Evolutionary conservation across 805 yeast species (phyloP), one percentile per base, ranked within the genome.

Genomic region (Komagataella kurtzmanii): DNA sequence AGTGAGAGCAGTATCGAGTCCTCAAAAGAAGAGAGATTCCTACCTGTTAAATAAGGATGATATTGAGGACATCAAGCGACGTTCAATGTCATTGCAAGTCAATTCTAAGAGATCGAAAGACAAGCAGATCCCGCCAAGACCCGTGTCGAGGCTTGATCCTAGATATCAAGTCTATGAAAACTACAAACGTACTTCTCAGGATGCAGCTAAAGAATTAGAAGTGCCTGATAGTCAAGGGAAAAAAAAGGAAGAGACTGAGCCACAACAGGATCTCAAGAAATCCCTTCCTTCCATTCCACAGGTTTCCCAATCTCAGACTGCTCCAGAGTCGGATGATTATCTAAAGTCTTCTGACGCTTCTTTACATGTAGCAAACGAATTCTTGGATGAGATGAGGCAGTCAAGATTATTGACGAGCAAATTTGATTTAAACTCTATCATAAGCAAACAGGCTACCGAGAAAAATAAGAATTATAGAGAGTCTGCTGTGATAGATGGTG

Each of bases 141-240:
- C 83, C 6, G 74, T 76, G 14, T 77, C 82, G 1, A 71, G 75
- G 54, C 67, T 79, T 50, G 83, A 79, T 61, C 83, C 83, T 24
- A 68, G 80, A 54, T 76, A 75, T 72, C 65, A 66, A 40, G 77
- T 75, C 3, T 76, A 74, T 58, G 79, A 76, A 54, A 72, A 60
- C 46, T 68, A 65, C 51, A 63, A 65, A 65, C 59, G 74, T 63
- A 53, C 64, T 63, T 57, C 80, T 67, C 53, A 68, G 68, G 58
- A 75, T 65, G 60, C 76, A 65, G 52, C 66, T 63, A 24, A 40
- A 24, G 52, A 45, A 7, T 49, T 47, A 12, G 53, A 51, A 4
- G 48, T 24, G 24, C 49, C 17, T 12, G 51, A 48, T 2, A 46
- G 51, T 3, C 45, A 46, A 3, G 24, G n/a, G 14, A 24, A 14